Evolutionary conservation across 257 asterid genomes (phyloP).

Genomic region (Ocimum tenuiflorum): DNA sequence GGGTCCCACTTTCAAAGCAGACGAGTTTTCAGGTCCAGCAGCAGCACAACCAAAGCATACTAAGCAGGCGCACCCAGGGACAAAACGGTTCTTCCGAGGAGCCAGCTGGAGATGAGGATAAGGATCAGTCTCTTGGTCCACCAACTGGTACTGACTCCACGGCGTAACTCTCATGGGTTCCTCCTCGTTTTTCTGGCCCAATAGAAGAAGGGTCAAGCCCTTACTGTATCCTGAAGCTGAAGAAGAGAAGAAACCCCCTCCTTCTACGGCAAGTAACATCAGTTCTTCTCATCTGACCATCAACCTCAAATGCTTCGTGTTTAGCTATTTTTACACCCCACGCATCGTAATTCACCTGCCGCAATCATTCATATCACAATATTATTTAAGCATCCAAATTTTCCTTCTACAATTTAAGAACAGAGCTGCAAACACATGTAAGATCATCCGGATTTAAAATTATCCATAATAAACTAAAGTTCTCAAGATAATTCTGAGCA

Average conservation of each 20-base stretch:
- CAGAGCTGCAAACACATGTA: background rate
- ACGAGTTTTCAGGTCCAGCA: slow-evolving; percentile 55
- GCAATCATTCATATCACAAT: slow-evolving; percentile 1
- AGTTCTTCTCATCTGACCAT: slow-evolving; percentile 75
- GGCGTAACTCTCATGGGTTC: slow-evolving; percentile 97
- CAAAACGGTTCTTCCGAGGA: slow-evolving; percentile 54
- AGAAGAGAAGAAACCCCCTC: slow-evolving; percentile 98
- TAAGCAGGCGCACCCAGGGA: slow-evolving; percentile 77
- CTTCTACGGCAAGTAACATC: slow-evolving; percentile 98
- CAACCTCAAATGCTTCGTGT: slow-evolving; percentile 23
- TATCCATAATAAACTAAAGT: background rate
- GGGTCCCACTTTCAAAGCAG: slow-evolving; percentile 70
- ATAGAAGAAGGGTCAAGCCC: slow-evolving; percentile 81
- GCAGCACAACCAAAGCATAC: slow-evolving; percentile 78
- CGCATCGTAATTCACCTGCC: slow-evolving; percentile 23
- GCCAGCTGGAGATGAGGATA: slow-evolving; percentile 94
- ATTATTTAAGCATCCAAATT: background rate
- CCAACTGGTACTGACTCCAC: slow-evolving; percentile 99
- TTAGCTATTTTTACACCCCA: slow-evolving; percentile 9
- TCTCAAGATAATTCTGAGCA: background rate
- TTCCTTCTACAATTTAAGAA: background rate
- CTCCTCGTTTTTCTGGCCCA: slow-evolving; percentile 74
- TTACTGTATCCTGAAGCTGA: slow-evolving; percentile 97
- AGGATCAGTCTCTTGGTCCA: slow-evolving; percentile 75
- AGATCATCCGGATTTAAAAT: background rate